Evolutionary conservation across 495 filamentous ascomycete species (phyloP), one percentile per base, ranked within the genome.

Genomic region (Lepidopterella palustris): DNA sequence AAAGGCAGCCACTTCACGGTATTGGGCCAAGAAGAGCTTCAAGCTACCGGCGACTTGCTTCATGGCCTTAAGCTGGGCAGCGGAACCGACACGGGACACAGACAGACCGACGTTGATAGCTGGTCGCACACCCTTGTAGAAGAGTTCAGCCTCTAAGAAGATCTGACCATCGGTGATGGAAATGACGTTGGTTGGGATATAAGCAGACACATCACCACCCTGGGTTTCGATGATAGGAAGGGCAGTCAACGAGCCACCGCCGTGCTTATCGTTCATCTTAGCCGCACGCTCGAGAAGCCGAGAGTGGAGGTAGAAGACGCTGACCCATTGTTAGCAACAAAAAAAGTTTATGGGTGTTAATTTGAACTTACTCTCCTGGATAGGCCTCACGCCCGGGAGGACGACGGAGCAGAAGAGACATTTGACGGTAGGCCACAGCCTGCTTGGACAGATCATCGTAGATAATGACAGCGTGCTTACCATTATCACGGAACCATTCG

Each of bases 101-200:
- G 93, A 98, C 58, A 98, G 88, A 93, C 93, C 93, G 87, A 98
- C 93, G 85, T 98, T 98, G 80, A 98, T 98, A 80, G 93, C 93
- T 68, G 93, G 93, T 73, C 93, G 95, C 79, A 98, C 79, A 96
- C 93, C 93, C 88, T 98, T 98, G 87, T 98, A 98, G 89, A 98
- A 98, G 63, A 98, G 84, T 76, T 98, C 93, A 67, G 95, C 75
- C 81, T 98, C 93, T 84, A 98, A 85, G 89, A 98, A 98, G 78
- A 98, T 98, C 82, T 98, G 93, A 59, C 93, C 93, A 71, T 98
- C 93, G 65, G 93, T 98, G 72, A 98, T 98, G 74, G 95, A 97
- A 84, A 98, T 98, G 82, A 98, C 93, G 82, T 98, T 98, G 81
- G 93, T 98, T 73, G 93, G 93, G 83, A 98, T 98, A 79, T 97